Percentiles rank a stretch among this genome's conserved stretches.
phyloP scores from a whole-genome alignment of 805 yeast species.

The Barnettozyma californica region DNA sequence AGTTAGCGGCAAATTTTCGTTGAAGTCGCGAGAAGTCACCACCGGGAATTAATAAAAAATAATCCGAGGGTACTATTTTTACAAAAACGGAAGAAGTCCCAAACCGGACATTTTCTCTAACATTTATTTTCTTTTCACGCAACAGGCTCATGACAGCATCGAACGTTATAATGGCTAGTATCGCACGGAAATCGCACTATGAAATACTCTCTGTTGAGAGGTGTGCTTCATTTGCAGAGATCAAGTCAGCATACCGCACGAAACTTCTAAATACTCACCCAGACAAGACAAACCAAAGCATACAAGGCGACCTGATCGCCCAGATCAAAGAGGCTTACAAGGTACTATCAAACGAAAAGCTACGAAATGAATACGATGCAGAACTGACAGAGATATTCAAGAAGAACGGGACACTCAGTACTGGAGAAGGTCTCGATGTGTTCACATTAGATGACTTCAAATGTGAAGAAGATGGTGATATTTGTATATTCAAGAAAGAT shows the following conservation, averaged over 20 bases:
- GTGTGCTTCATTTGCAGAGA: conserved; percentile 32
- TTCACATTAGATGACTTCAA: conserved; percentile 60
- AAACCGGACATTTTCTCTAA: not conserved
- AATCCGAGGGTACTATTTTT: not conserved
- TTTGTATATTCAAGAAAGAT: conserved; percentile 39
- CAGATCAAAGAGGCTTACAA: conserved; percentile 60
- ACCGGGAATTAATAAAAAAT: not conserved
- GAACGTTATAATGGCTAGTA: conserved; percentile 8
- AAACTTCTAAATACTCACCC: conserved; percentile 69
- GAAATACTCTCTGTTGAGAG: conserved; percentile 49
- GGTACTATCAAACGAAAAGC: conserved; percentile 38
- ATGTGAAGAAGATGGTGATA: conserved; percentile 29
- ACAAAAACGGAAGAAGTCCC: not conserved
- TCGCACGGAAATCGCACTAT: conserved; percentile 37
- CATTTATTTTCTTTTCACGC: too few species aligned
- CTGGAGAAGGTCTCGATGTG: conserved; percentile 67
- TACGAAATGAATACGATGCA: conserved; percentile 48
- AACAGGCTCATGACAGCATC: not conserved
- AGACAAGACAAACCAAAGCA: conserved; percentile 46
- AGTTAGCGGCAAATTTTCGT: not conserved
- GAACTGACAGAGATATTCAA: conserved; percentile 31
- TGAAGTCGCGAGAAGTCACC: not conserved
- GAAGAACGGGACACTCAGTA: conserved; percentile 29
- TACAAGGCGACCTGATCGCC: conserved; percentile 29
- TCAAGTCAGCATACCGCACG: conserved; percentile 60